Conservation (phyloP, 2,329 filamentous ascomycete species). For the Ascomycota sp. region DNA sequence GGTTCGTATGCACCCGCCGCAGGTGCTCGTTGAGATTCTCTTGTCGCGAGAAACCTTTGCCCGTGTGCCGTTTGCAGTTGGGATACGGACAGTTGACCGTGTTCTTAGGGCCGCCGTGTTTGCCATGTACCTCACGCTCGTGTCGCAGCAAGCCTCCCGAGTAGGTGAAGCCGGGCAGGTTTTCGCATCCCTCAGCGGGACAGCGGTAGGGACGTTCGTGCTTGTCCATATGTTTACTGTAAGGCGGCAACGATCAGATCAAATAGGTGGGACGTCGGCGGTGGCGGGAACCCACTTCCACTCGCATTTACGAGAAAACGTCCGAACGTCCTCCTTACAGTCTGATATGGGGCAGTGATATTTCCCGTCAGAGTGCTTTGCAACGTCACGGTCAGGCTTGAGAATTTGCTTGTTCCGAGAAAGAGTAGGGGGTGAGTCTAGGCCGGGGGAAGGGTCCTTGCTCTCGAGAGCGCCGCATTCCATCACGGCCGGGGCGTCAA, state of each 20-base stretch:
- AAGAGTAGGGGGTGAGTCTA: constrained; percentile 11
- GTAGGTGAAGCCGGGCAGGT: constrained; percentile 86
- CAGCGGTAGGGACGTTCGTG: constrained; percentile 90
- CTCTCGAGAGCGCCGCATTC: constrained; percentile 13
- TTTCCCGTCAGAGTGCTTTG: constrained; percentile 50
- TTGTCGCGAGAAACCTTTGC: constrained; percentile 77
- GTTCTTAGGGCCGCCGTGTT: constrained; percentile 75
- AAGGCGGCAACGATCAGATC: neutral
- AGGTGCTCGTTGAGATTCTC: constrained; percentile 92
- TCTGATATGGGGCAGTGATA: constrained; percentile 53
- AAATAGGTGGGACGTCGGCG: neutral
- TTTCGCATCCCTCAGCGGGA: constrained; percentile 62
- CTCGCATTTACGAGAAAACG: constrained; percentile 71
- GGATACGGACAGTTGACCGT: constrained; percentile 67
- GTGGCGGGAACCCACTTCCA: constrained; percentile 55
- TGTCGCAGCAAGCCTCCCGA: constrained; percentile 76
- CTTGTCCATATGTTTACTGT: constrained; percentile 94
- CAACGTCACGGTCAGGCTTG: constrained; percentile 36
- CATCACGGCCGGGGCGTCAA: constrained; percentile 11
- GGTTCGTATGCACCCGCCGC: constrained; percentile 59
- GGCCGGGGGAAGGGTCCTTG: constrained; percentile 13
- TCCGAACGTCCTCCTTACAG: constrained; percentile 42
- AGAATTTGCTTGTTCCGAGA: constrained; percentile 30
- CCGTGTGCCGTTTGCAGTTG: constrained; percentile 76
- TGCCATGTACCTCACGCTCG: constrained; percentile 81